Evolutionary conservation across 208 protist genomes (phyloP).

Genomic region (Histomonas meleagridis): DNA sequence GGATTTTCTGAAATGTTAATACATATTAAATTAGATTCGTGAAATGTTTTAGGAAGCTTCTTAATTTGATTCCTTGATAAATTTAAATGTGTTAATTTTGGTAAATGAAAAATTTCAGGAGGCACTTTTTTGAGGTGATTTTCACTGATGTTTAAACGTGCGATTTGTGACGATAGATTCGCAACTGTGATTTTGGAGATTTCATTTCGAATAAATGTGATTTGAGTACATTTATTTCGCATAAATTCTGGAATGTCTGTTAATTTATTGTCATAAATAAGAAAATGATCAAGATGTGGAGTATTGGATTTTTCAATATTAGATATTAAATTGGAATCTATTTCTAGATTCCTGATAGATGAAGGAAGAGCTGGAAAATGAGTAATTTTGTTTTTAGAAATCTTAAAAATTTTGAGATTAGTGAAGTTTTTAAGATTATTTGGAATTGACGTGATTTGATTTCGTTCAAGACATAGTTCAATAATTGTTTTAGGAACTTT

Average conservation of each 20-base stretch:
- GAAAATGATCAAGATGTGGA: neutral
- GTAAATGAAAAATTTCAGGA: neutral
- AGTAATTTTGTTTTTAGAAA: neutral
- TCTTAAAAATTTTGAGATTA: neutral
- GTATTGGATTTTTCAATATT: neutral
- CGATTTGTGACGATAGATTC: neutral
- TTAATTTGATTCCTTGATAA: neutral
- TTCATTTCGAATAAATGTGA: neutral
- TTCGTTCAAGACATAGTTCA: neutral
- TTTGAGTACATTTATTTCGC: neutral
- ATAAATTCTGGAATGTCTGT: neutral
- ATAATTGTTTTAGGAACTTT: neutral
- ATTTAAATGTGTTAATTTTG: neutral
- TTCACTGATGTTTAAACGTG: neutral
- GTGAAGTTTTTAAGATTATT: neutral
- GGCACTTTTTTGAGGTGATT: neutral
- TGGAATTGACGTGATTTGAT: neutral
- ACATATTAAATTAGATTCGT: neutral
- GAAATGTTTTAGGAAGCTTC: neutral
- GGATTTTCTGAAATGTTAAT: neutral
- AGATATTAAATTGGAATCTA: neutral
- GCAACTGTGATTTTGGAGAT: neutral
- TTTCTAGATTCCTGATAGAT: neutral
- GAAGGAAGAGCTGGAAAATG: neutral
- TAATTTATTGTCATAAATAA: neutral